phyloP scores from a whole-genome alignment of 2,329 filamentous ascomycete species.

The Aspergillus intermedius region DNA sequence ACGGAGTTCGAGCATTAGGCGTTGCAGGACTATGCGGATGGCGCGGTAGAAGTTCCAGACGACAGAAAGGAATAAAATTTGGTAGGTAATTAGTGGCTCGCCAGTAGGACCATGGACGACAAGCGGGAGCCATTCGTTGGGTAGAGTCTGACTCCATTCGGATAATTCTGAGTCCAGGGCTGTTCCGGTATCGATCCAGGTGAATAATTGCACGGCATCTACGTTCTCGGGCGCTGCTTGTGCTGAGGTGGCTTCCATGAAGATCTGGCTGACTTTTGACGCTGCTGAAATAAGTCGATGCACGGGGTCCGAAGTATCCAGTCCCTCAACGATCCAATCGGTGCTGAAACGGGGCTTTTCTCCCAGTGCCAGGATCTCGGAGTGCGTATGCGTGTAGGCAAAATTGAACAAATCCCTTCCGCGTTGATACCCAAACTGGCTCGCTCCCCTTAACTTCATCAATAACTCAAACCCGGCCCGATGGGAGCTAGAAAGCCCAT shows the following conservation, averaged over 20 bases:
- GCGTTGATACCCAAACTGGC: slow-evolving; percentile 21
- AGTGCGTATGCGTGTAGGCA: slow-evolving; percentile 30
- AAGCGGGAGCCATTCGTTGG: slow-evolving; percentile 29
- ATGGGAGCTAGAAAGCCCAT: slow-evolving; percentile 30
- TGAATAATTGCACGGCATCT: slow-evolving; percentile 13
- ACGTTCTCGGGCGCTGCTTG: slow-evolving; percentile 10
- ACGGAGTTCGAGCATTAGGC: slow-evolving; percentile 22
- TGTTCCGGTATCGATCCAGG: slow-evolving; percentile 18
- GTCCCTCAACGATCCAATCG: slow-evolving; percentile 21
- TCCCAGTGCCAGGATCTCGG: slow-evolving; percentile 29
- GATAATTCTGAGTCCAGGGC: slow-evolving; percentile 23
- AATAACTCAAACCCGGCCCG: slow-evolving; percentile 30
- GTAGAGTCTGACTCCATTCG: slow-evolving; percentile 25
- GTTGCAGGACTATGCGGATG: slow-evolving; percentile 27
- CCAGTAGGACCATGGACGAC: slow-evolving; percentile 23
- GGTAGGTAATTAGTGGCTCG: slow-evolving; percentile 27
- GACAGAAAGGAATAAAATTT: slow-evolving; percentile 19
- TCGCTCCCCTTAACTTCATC: slow-evolving; percentile 27
- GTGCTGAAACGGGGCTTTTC: slow-evolving; percentile 24
- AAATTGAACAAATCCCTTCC: slow-evolving; percentile 33
- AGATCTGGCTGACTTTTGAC: slow-evolving; percentile 25
- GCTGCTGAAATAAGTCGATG: slow-evolving; percentile 25
- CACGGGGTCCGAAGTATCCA: slow-evolving; percentile 24
- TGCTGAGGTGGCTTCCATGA: slow-evolving; percentile 16
- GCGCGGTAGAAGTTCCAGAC: slow-evolving; percentile 34